Conservation (phyloP, 192 early-diverging fungal genomes). For the Geranomyces variabilis region DNA sequence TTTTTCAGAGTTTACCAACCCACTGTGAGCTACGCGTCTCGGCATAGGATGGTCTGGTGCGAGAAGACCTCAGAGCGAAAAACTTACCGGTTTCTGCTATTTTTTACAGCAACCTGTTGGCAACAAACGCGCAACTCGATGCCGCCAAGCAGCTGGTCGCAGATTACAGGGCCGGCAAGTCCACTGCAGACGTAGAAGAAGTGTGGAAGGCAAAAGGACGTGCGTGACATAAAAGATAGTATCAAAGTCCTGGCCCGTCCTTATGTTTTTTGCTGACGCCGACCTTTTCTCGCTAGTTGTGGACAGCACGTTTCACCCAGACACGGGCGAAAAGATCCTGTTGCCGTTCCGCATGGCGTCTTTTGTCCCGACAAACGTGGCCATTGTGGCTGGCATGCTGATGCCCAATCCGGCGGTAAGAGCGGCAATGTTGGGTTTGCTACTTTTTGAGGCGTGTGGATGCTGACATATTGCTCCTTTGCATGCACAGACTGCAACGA, state of each 20-base stretch:
- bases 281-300: slow-evolving; percentile 50
- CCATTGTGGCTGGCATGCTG: slow-evolving; percentile 83
- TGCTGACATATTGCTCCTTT: not conserved
- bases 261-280: slow-evolving; percentile 12
- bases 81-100: not conserved
- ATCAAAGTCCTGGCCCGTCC: too few relatives aligned
- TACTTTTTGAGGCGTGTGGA: not conserved
- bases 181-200: slow-evolving; percentile 44
- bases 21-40: slow-evolving; percentile 40
- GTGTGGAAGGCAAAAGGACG: slow-evolving; percentile 77
- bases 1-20: slow-evolving; percentile 76
- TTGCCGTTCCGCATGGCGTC: slow-evolving; percentile 83
- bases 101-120: slow-evolving; percentile 61
- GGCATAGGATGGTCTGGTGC: not conserved
- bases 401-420: slow-evolving; percentile 75
- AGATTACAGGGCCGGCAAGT: slow-evolving; percentile 56
- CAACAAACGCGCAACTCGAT: slow-evolving; percentile 57
- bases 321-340: slow-evolving; percentile 77
- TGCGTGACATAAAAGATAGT: slow-evolving; percentile 28
- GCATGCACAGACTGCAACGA: slow-evolving; percentile 33
- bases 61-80: not conserved
- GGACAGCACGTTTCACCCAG: slow-evolving; percentile 79
- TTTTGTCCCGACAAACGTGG: slow-evolving; percentile 82
- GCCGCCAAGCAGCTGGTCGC: slow-evolving; percentile 63
- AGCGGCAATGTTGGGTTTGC: not conserved